Percentiles rank a stretch among this genome's conserved stretches.
phyloP scores from a whole-genome alignment of 2,329 filamentous ascomycete species.

The Rhytidhysteron rufulum region DNA sequence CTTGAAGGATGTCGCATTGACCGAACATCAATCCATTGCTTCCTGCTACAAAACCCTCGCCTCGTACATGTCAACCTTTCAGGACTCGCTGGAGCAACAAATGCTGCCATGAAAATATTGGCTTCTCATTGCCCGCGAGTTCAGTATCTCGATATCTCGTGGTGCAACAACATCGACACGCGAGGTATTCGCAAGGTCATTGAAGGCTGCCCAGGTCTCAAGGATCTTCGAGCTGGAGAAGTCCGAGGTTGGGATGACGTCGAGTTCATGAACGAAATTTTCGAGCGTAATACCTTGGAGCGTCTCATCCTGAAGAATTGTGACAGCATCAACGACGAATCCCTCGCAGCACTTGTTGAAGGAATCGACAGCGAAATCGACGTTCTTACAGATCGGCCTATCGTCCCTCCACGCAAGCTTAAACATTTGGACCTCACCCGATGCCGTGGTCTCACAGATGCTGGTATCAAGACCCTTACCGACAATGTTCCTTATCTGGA shows the following conservation, averaged over 20 bases:
- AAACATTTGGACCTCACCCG: constrained; percentile 82
- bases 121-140: constrained; percentile 75
- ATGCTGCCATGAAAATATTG: constrained; percentile 82
- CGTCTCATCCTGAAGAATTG: constrained; percentile 79
- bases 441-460: constrained; percentile 69
- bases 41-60: constrained; percentile 70
- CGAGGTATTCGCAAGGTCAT: constrained; percentile 70
- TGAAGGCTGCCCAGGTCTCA: constrained; percentile 67
- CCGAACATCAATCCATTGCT: constrained; percentile 71
- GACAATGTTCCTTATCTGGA: constrained; percentile 74
- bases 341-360: constrained; percentile 69
- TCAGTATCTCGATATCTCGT: constrained; percentile 85
- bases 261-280: constrained; percentile 69
- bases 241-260: constrained; percentile 73
- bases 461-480: constrained; percentile 67
- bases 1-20: constrained; percentile 89
- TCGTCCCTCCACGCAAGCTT: constrained; percentile 73
- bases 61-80: constrained; percentile 84
- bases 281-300: constrained; percentile 76
- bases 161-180: constrained; percentile 84
- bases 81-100: constrained; percentile 74
- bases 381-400: constrained; percentile 68
- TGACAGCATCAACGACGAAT: constrained; percentile 70
- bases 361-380: constrained; percentile 76
- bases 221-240: constrained; percentile 78